Percentiles rank a stretch among this genome's conserved stretches.
Evolutionary conservation across 2,329 filamentous ascomycete species (phyloP).

Genomic region (Sporothrix luriei): DNA sequence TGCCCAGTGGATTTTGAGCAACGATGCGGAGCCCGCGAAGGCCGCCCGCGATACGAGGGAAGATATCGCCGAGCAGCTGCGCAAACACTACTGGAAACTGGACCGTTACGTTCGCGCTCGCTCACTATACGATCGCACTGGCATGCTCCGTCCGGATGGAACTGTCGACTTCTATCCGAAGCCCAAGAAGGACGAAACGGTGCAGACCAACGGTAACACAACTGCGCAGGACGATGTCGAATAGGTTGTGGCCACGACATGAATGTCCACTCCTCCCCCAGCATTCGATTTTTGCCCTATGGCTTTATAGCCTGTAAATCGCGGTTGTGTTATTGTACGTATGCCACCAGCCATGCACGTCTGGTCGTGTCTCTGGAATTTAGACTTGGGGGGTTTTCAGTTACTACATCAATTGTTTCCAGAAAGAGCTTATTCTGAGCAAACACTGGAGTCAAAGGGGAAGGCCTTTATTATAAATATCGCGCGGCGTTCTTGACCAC

Average conservation of each 20-base stretch:
- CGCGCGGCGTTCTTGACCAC: no score
- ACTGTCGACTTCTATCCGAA: slow-evolving; percentile 69
- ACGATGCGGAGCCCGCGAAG: slow-evolving; percentile 51
- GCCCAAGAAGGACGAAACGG: slow-evolving; percentile 32
- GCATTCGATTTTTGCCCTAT: neutral
- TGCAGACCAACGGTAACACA: slow-evolving; percentile 37
- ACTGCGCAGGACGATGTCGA: slow-evolving; percentile 49
- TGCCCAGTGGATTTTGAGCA: slow-evolving; percentile 68
- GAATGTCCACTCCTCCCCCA: neutral
- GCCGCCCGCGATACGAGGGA: slow-evolving; percentile 61
- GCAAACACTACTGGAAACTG: slow-evolving; percentile 80
- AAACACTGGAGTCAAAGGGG: no score
- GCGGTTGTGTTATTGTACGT: neutral
- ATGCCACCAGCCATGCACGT: neutral
- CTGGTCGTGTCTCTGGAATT: no score
- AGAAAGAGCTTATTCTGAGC: no score
- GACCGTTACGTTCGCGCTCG: slow-evolving; percentile 85
- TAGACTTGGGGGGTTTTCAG: no score
- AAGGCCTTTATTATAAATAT: no score
- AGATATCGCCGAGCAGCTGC: slow-evolving; percentile 63
- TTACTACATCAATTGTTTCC: no score
- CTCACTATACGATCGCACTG: slow-evolving; percentile 80
- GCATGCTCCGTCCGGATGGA: slow-evolving; percentile 69
- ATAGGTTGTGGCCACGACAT: slow-evolving; percentile 31
- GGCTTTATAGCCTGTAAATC: neutral